Conservation (phyloP, 345 rosid genomes). For the Gossypium herbaceum region DNA sequence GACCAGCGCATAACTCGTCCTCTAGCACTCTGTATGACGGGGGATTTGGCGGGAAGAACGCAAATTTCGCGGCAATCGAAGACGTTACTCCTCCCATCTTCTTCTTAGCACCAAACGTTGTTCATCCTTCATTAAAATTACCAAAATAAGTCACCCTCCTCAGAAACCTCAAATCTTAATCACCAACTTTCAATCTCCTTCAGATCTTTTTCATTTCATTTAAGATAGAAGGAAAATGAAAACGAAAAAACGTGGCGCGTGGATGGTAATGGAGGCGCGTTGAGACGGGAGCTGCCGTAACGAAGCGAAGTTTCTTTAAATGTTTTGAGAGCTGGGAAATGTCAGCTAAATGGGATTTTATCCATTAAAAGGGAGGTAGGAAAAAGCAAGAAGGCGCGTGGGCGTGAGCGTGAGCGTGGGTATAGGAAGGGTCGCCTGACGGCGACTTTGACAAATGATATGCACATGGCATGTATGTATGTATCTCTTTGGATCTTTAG, state of each 20-base stretch:
- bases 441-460: conserved; percentile 20
- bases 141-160: conserved; percentile 3
- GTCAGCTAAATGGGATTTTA: background rate
- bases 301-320: background rate
- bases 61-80: conserved; percentile 93
- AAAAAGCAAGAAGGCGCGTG: conserved; percentile 8
- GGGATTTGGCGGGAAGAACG: conserved; percentile 94
- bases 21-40: conserved; percentile 61
- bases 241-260: conserved; percentile 8
- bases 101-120: conserved; percentile 33
- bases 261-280: conserved; percentile 17
- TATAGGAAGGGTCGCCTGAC: conserved; percentile 18
- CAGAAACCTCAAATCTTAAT: conserved; percentile 2
- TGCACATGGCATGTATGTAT: background rate
- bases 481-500: background rate
- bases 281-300: background rate
- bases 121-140: conserved; percentile 31
- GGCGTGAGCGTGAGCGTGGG: background rate
- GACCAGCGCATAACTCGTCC: conserved; percentile 42
- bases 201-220: conserved; percentile 10
- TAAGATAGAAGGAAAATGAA: background rate
- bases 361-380: background rate
- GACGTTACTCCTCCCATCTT: conserved; percentile 96
- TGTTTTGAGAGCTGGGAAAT: conserved; percentile 5
- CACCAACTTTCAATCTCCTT: background rate